phyloP scores from a whole-genome alignment of 768 basidiomycete species.

The Boletus rubroflammeus region DNA sequence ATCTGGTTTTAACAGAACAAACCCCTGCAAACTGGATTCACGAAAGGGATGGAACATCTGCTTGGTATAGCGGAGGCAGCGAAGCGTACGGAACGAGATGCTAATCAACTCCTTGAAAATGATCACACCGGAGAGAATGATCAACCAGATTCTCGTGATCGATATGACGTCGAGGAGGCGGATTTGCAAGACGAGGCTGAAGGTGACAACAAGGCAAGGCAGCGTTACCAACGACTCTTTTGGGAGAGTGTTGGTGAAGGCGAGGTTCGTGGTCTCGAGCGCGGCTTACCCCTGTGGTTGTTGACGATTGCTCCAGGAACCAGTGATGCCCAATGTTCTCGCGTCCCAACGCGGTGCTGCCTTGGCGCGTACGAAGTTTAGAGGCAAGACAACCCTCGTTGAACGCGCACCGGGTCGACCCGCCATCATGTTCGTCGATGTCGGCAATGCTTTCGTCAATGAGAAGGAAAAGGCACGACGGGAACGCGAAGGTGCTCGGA shows the following conservation, averaged over 20 bases:
- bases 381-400: constrained; percentile 38
- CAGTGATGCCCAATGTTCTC: constrained; percentile 55
- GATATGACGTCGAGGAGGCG: constrained; percentile 55
- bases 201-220: constrained; percentile 51
- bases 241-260: constrained; percentile 79
- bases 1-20: constrained; percentile 43
- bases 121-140: neutral
- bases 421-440: constrained; percentile 65
- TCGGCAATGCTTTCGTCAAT: constrained; percentile 68
- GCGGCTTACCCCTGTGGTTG: neutral
- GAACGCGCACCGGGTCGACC: constrained; percentile 45
- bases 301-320: constrained; percentile 43
- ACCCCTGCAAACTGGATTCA: constrained; percentile 75
- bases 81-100: constrained; percentile 10
- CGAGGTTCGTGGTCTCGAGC: constrained; percentile 41
- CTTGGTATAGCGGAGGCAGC: constrained; percentile 50
- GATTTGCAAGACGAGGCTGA: constrained; percentile 60
- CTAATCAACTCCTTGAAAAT: constrained; percentile 6
- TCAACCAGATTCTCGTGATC: constrained; percentile 4
- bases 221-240: constrained; percentile 67
- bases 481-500: constrained; percentile 47
- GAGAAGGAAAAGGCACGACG: constrained; percentile 49
- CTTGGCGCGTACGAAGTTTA: constrained; percentile 34
- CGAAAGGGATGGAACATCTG: constrained; percentile 73
- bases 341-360: constrained; percentile 44